These are phyloP conservation scores for Phaeosphaeriaceae sp. DNA, from an alignment of 2,329 filamentous ascomycete species.

Conservation along the genomic window DNA sequence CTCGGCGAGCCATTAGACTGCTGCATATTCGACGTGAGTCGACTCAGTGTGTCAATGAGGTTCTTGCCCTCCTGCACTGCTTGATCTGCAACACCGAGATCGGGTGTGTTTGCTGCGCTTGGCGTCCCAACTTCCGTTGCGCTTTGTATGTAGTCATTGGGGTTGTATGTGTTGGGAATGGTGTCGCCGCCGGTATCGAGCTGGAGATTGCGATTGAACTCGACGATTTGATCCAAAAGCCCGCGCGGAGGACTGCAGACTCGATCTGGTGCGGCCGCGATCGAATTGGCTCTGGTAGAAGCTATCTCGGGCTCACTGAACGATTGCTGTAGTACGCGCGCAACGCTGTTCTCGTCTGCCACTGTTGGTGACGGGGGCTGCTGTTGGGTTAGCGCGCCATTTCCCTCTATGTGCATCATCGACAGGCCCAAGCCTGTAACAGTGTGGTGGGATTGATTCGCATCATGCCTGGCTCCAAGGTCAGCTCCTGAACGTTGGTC, in stretches of 20 bases:
- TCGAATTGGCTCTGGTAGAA: conserved; percentile 28
- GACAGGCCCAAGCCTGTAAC: conserved; percentile 43
- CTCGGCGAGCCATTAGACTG: conserved; percentile 19
- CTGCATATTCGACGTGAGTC: conserved; percentile 31
- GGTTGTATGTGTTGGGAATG: conserved; percentile 45
- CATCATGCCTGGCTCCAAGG: conserved; percentile 27
- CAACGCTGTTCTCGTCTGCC: conserved; percentile 30
- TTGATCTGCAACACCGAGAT: conserved; percentile 43
- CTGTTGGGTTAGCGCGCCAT: conserved; percentile 28
- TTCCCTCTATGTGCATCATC: conserved; percentile 35
- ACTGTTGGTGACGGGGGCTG: conserved; percentile 43
- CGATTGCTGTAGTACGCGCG: conserved; percentile 15
- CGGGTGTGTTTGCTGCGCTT: conserved; percentile 52
- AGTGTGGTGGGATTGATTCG: conserved; percentile 27
- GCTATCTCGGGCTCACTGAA: conserved; percentile 25
- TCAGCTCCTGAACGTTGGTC: conserved; percentile 38
- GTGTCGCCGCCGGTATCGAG: conserved; percentile 43
- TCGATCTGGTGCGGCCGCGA: conserved; percentile 19
- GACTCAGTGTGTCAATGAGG: conserved; percentile 39
- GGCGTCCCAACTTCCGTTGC: conserved; percentile 58
- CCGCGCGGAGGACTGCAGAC: conserved; percentile 24
- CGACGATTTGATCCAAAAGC: conserved; percentile 33
- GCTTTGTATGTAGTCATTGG: conserved; percentile 52
- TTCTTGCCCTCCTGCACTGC: conserved; percentile 45
- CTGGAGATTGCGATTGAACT: conserved; percentile 42